These are phyloP conservation scores for Tubosaeta sp. DNA, from an alignment of 768 basidiomycete species.

Conservation along the genomic window DNA sequence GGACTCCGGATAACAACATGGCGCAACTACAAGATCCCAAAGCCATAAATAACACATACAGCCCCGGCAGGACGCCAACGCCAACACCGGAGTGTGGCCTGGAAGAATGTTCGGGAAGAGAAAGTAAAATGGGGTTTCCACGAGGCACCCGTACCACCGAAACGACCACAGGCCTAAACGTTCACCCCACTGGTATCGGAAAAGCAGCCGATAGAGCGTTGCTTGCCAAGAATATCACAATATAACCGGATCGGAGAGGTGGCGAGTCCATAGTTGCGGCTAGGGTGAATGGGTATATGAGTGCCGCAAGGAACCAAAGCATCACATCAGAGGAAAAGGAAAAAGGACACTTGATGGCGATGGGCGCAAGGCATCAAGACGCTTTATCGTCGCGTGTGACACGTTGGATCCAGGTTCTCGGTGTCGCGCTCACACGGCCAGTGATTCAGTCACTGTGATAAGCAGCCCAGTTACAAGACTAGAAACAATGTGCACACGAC, in stretches of 20 bases:
- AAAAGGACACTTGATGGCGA: neutral
- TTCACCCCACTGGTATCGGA: neutral
- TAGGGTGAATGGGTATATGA: neutral
- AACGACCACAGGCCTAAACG: no score
- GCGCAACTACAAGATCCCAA: neutral
- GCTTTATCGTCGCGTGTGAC: neutral
- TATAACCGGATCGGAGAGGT: neutral
- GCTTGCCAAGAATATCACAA: neutral
- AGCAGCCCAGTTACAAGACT: neutral
- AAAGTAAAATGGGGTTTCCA: neutral
- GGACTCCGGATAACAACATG: neutral
- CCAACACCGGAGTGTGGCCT: neutral
- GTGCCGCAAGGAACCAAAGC: neutral
- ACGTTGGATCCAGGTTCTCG: neutral
- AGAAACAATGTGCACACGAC: neutral
- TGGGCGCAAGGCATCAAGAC: neutral
- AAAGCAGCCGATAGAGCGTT: neutral
- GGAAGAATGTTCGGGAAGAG: neutral
- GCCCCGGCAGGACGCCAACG: neutral
- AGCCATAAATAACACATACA: neutral
- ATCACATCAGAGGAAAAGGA: neutral
- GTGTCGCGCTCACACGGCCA: neutral
- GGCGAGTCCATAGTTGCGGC: neutral
- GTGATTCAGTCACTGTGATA: neutral
- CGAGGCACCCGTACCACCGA: neutral